Conservation (phyloP, 2,329 filamentous ascomycete species). For the Clonostachys rosea region DNA sequence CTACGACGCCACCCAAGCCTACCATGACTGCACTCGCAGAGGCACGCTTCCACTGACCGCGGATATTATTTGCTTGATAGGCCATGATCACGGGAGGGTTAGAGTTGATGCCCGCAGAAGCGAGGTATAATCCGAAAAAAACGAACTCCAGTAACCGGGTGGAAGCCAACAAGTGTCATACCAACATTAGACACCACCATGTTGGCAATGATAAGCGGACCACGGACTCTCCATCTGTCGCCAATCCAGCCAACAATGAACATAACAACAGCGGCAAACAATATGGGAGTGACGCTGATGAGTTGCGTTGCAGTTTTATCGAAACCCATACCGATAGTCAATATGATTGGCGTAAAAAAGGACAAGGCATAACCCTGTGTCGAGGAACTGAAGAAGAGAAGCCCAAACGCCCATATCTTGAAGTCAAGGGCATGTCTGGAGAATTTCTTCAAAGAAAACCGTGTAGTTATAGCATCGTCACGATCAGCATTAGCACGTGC, state of each 20-base stretch:
- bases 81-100: slow-evolving; percentile 7
- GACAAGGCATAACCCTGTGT: neutral
- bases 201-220: slow-evolving; percentile 10
- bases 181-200: slow-evolving; percentile 6
- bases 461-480: slow-evolving; percentile 4
- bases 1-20: slow-evolving; percentile 12
- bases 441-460: slow-evolving; percentile 4
- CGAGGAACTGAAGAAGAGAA: slow-evolving; percentile 4
- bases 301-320: slow-evolving; percentile 8
- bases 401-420: slow-evolving; percentile 7
- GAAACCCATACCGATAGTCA: slow-evolving; percentile 20
- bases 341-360: slow-evolving; percentile 7
- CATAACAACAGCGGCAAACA: slow-evolving; percentile 11
- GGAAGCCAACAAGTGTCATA: neutral
- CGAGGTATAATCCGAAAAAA: slow-evolving; percentile 13
- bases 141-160: slow-evolving; percentile 1
- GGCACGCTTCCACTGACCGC: slow-evolving; percentile 14
- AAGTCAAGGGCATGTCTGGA: slow-evolving; percentile 4
- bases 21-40: slow-evolving; percentile 11
- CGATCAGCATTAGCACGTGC: slow-evolving; percentile 7
- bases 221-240: slow-evolving; percentile 11
- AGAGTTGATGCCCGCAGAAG: slow-evolving; percentile 8
- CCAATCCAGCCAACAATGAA: slow-evolving; percentile 9
- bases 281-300: slow-evolving; percentile 14
- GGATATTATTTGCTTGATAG: slow-evolving; percentile 14